A percentile compares a stretch with the other conserved stretches of the same genome.
These are phyloP conservation scores for Cyclotella atomus DNA, from an alignment of 108 stramenopile genomes.

Conservation along the genomic window DNA sequence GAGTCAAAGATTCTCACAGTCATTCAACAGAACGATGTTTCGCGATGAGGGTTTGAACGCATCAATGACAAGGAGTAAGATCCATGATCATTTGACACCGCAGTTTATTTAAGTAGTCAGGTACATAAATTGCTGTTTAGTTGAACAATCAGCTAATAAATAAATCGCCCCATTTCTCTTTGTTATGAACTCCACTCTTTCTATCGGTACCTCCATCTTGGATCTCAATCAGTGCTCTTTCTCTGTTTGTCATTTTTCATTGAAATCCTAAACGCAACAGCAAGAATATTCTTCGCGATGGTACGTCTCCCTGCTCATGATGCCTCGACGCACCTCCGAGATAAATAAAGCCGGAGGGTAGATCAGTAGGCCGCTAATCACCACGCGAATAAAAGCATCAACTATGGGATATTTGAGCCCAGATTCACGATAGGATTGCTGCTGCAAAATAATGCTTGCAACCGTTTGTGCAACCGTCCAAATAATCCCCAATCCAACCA, in stretches of 20 bases:
- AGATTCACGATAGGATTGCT: neutral
- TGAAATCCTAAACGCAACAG: slow-evolving; percentile 2
- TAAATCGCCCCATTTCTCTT: too few relatives aligned
- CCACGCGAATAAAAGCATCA: neutral
- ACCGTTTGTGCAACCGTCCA: slow-evolving; percentile 1
- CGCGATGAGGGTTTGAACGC: slow-evolving; percentile 73
- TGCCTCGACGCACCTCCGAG: neutral
- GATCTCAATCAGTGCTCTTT: neutral
- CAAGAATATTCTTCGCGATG: neutral
- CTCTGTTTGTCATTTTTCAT: neutral
- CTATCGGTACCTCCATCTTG: neutral
- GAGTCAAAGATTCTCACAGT: slow-evolving; percentile 68
- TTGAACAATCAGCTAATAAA: neutral
- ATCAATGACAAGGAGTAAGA: slow-evolving; percentile 47
- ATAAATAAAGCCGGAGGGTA: neutral
- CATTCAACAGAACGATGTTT: slow-evolving; percentile 64
- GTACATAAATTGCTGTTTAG: neutral
- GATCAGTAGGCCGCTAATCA: neutral
- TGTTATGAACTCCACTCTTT: too few relatives aligned
- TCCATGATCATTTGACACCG: slow-evolving; percentile 47
- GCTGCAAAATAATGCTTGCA: neutral
- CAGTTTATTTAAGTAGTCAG: slow-evolving; percentile 11
- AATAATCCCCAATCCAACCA: neutral
- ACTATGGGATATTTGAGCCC: neutral
- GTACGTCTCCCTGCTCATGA: slow-evolving; percentile 4